phyloP scores from a whole-genome alignment of 2,329 filamentous ascomycete genomes.

The Paracoccidioides lutzii region DNA sequence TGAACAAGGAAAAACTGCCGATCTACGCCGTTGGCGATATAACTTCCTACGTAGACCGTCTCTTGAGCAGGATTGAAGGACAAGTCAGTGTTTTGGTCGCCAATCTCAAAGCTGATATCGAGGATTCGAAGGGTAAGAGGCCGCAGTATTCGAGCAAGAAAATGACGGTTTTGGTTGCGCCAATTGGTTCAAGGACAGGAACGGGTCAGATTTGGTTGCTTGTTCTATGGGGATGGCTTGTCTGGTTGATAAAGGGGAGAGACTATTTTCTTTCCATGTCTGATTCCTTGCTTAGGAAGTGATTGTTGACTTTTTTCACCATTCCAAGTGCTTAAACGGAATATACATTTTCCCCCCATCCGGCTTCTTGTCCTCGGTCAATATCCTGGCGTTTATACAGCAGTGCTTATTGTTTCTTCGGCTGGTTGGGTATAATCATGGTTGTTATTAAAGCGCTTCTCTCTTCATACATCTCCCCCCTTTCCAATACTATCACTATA shows the following conservation, averaged over 20 bases:
- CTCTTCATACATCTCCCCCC: neutral
- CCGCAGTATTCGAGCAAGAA: slow-evolving; percentile 1
- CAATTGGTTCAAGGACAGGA: slow-evolving; percentile 8
- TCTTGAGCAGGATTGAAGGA: slow-evolving; percentile 1
- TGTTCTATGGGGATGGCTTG: slow-evolving; percentile 8
- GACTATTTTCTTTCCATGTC: slow-evolving; percentile 12
- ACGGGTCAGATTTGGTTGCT: slow-evolving; percentile 9
- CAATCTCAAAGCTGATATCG: slow-evolving; percentile 11
- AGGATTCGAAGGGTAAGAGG: slow-evolving; percentile 5
- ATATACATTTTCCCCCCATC: neutral
- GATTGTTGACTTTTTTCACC: neutral
- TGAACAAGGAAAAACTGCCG: slow-evolving; percentile 1
- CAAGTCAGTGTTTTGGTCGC: slow-evolving; percentile 7
- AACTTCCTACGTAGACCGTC: slow-evolving; percentile 4
- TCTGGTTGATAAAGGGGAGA: slow-evolving; percentile 10
- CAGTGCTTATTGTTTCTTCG: neutral
- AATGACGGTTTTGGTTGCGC: slow-evolving; percentile 5
- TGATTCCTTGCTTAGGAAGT: neutral
- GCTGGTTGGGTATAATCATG: neutral
- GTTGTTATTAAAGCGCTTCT: neutral
- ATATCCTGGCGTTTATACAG: neutral
- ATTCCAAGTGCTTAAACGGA: neutral
- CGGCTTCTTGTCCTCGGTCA: too few relatives aligned
- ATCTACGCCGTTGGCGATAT: slow-evolving; percentile 12
- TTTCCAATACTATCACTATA: neutral